These are phyloP conservation scores for Westerdykella aurantiaca DNA, from an alignment of 2,329 filamentous ascomycete genomes.

Conservation along the genomic window DNA sequence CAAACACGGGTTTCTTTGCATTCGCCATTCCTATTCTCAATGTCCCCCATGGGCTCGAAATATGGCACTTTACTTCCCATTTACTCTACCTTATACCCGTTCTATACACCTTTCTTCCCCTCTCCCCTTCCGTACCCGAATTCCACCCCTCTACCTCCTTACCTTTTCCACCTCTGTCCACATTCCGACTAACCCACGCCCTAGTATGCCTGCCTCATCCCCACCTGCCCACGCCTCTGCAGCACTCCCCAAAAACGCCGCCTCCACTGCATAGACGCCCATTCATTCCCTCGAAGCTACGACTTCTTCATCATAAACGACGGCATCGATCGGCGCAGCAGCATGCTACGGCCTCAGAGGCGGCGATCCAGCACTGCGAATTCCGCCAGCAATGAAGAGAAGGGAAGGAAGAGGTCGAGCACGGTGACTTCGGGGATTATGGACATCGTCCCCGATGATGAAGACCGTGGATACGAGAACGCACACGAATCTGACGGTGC, in stretches of 20 bases:
- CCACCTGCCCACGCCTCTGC: slow-evolving; percentile 80
- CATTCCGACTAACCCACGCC: not conserved
- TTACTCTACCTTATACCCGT: too few species aligned
- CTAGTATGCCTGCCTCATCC: slow-evolving; percentile 83
- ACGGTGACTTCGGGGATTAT: slow-evolving; percentile 14
- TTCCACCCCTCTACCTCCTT: not conserved
- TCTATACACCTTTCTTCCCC: not conserved
- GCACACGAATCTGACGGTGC: slow-evolving; percentile 1
- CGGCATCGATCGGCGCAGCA: slow-evolving; percentile 80
- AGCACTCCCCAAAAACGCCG: slow-evolving; percentile 76
- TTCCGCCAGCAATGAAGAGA: not conserved
- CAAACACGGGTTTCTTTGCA: not conserved
- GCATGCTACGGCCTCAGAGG: slow-evolving; percentile 57
- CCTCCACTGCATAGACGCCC: slow-evolving; percentile 89
- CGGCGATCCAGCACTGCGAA: slow-evolving; percentile 14
- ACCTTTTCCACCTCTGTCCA: too few species aligned
- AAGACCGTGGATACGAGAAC: slow-evolving; percentile 9
- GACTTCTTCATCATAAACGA: slow-evolving; percentile 64
- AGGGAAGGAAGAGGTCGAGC: slow-evolving; percentile 14
- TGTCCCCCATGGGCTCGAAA: too few species aligned
- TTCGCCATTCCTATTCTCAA: not conserved
- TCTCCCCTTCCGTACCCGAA: not conserved
- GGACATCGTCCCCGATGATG: slow-evolving; percentile 1
- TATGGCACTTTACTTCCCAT: too few species aligned
- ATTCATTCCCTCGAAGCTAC: slow-evolving; percentile 67